Evolutionary conservation across 345 rosid species (phyloP).

Genomic region (Gossypium raimondii): DNA sequence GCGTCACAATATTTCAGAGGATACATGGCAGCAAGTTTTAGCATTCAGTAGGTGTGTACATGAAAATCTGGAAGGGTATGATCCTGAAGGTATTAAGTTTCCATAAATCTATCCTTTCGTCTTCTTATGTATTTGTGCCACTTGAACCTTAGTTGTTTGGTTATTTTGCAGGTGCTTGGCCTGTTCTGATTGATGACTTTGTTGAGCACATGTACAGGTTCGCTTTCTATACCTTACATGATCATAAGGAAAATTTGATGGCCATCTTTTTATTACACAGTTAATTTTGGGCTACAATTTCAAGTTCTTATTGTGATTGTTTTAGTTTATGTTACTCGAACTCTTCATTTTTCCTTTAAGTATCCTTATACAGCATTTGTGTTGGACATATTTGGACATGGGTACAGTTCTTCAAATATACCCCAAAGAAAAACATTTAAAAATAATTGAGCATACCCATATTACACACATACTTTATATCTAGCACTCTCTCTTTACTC

Average conservation of each 20-base stretch:
- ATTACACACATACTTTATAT: not conserved
- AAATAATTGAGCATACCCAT: not conserved
- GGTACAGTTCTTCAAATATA: too few relatives aligned
- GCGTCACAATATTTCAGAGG: slow-evolving; percentile 84
- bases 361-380: not conserved
- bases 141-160: slow-evolving; percentile 10
- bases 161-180: slow-evolving; percentile 84
- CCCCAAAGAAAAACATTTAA: not conserved
- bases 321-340: not conserved
- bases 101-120: slow-evolving; percentile 6
- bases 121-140: not conserved
- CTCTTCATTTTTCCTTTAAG: not conserved
- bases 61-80: slow-evolving; percentile 94
- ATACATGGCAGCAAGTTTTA: slow-evolving; percentile 97
- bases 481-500: too few relatives aligned
- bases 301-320: not conserved
- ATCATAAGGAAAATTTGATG: not conserved
- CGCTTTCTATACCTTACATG: slow-evolving; percentile 7
- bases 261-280: not conserved
- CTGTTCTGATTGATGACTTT: slow-evolving; percentile 90
- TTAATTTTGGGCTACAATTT: not conserved
- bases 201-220: slow-evolving; percentile 99
- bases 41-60: slow-evolving; percentile 89
- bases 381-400: not conserved
- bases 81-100: slow-evolving; percentile 73